Conservation (phyloP, 116 monocot genomes). For the Iris pallida region DNA sequence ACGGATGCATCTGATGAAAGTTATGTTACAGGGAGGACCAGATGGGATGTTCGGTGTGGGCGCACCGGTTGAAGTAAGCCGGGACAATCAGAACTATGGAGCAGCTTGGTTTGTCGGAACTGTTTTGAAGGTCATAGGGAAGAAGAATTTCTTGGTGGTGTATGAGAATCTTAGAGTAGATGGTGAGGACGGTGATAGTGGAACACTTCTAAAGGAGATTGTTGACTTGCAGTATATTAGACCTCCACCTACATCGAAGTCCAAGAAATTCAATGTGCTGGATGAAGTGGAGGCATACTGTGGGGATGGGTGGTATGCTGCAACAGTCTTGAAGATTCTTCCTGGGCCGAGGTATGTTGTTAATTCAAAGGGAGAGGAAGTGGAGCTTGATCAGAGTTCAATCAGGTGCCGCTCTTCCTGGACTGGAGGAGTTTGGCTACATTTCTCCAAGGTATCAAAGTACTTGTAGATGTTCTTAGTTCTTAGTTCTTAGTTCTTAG, state of each 20-base stretch:
- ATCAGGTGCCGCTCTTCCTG: constrained; percentile 14
- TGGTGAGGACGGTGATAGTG: background rate
- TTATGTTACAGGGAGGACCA: constrained; percentile 1
- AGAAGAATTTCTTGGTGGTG: constrained; percentile 19
- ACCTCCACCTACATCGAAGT: background rate
- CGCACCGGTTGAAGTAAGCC: constrained; percentile 26
- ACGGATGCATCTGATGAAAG: too few species aligned
- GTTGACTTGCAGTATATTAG: constrained; percentile 27
- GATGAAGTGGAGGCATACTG: constrained; percentile 23
- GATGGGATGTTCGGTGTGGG: constrained; percentile 10
- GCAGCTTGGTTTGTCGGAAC: constrained; percentile 26
- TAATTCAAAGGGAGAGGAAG: constrained; percentile 5
- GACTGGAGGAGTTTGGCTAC: constrained; percentile 14
- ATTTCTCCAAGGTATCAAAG: constrained; percentile 10
- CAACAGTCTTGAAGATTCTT: background rate
- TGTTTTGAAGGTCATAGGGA: constrained; percentile 15
- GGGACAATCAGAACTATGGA: constrained; percentile 17
- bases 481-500: background rate
- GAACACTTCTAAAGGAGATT: constrained; percentile 14
- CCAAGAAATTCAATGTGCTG: constrained; percentile 1
- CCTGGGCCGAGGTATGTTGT: constrained; percentile 9
- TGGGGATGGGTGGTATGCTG: constrained; percentile 12
- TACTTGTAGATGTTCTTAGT: too few species aligned
- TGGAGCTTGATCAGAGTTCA: constrained; percentile 4
- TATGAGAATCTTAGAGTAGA: constrained; percentile 7